Percentiles rank a stretch among this genome's conserved stretches.
phyloP scores from a whole-genome alignment of 2,329 filamentous ascomycete species.

The Cladosporium sp. region DNA sequence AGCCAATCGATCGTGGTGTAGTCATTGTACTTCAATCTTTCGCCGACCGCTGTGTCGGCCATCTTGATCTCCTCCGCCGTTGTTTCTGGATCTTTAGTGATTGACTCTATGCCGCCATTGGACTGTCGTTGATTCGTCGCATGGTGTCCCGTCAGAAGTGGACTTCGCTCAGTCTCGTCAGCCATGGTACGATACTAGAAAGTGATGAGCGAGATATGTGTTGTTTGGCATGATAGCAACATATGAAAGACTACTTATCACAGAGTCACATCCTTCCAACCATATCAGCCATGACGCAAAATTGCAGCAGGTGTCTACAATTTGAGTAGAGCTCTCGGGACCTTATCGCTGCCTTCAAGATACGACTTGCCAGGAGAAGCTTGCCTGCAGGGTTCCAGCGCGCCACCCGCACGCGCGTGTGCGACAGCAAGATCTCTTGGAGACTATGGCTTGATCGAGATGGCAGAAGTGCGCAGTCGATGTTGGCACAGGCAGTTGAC shows the following conservation, averaged over 20 bases:
- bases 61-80: conserved; percentile 44
- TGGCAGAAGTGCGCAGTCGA: neutral
- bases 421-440: neutral
- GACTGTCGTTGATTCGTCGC: neutral
- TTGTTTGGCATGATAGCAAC: too few species aligned
- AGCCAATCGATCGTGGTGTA: conserved; percentile 62
- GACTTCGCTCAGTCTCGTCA: neutral
- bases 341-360: neutral
- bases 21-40: conserved; percentile 57
- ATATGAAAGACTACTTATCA: too few species aligned
- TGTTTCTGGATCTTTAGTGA: neutral
- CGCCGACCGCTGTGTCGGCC: conserved; percentile 45
- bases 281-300: neutral
- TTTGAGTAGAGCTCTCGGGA: neutral
- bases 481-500: too few species aligned
- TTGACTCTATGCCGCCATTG: neutral
- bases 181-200: neutral
- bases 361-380: neutral
- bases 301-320: neutral
- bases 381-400: neutral
- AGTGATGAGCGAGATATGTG: too few species aligned
- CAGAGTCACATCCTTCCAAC: too few species aligned
- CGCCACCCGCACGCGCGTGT: neutral
- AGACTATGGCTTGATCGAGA: too few species aligned
- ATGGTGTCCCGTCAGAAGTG: neutral